Conservation (phyloP, 352 stramenopile genomes). For the Phytophthora rubi region DNA sequence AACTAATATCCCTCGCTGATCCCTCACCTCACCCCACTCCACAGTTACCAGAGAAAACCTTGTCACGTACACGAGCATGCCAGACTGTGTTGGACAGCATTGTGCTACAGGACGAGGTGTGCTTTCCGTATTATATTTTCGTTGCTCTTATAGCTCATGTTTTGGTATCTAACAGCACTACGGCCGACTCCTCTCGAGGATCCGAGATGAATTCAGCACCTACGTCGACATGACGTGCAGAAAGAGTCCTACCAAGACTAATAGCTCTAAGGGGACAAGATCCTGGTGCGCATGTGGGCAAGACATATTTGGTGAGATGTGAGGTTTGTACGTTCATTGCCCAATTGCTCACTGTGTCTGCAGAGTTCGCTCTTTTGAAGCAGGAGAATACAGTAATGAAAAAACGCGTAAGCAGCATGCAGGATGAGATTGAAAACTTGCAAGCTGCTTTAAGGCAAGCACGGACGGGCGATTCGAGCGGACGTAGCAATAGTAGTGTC, state of each 20-base stretch:
- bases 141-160: neutral
- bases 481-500: conserved; percentile 12
- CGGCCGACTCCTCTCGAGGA: conserved; percentile 53
- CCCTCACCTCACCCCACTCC: no score
- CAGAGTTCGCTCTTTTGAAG: conserved; percentile 54
- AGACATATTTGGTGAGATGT: conserved; percentile 29
- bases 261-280: conserved; percentile 11
- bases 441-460: conserved; percentile 41
- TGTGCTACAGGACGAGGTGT: conserved; percentile 67
- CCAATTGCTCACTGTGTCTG: neutral
- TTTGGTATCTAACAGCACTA: conserved; percentile 44
- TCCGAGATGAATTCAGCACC: conserved; percentile 67
- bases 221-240: conserved; percentile 47
- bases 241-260: conserved; percentile 28
- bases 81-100: conserved; percentile 58
- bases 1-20: no score
- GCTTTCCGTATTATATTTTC: neutral
- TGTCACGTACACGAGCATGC: conserved; percentile 57
- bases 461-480: conserved; percentile 1
- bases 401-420: conserved; percentile 52
- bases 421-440: conserved; percentile 57
- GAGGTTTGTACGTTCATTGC: neutral
- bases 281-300: conserved; percentile 31
- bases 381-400: conserved; percentile 69
- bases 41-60: conserved; percentile 63